Conservation (phyloP, 1,284 basidiomycete species). For the Apiotrichum sp. region DNA sequence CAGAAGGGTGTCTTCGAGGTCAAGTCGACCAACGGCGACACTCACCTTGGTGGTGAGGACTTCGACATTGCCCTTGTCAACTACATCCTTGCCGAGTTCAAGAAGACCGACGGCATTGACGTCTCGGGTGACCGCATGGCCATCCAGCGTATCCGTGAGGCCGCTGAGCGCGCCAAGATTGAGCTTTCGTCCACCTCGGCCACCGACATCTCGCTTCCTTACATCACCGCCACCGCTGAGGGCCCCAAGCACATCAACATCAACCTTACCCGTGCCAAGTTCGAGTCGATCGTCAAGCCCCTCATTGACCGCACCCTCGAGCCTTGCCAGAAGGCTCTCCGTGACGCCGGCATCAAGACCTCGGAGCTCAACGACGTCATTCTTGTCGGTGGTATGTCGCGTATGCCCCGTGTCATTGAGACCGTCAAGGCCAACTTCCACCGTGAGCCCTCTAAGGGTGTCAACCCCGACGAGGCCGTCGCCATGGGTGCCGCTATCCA, state of each 20-base stretch:
- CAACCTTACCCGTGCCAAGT: conserved; percentile 79
- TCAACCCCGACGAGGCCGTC: conserved; percentile 94
- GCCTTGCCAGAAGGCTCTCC: conserved; percentile 95
- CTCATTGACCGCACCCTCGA: conserved; percentile 87
- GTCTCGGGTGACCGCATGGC: conserved; percentile 86
- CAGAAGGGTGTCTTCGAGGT: conserved; percentile 99
- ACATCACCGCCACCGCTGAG: conserved; percentile 90
- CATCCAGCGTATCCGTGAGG: conserved; percentile 98
- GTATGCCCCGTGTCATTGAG: conserved; percentile 92
- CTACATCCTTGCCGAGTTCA: conserved; percentile 83
- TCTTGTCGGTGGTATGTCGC: conserved; percentile 95
- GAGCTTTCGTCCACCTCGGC: conserved; percentile 88
- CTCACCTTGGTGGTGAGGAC: conserved; percentile 97
- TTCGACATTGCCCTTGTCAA: conserved; percentile 90
- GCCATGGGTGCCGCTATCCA: conserved; percentile 89
- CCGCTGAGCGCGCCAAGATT: conserved; percentile 98
- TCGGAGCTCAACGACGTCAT: conserved; percentile 94
- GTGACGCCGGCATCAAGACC: conserved; percentile 86
- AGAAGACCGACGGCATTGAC: conserved; percentile 83
- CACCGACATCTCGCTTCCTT: conserved; percentile 94
- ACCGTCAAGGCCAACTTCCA: conserved; percentile 91
- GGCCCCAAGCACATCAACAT: conserved; percentile 96
- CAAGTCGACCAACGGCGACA: conserved; percentile 98
- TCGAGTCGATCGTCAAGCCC: conserved; percentile 76
- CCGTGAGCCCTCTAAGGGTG: conserved; percentile 92